Evolutionary conservation across 2,329 filamentous ascomycete species (phyloP).

Genomic region (Clarireedia homoeocarpa): DNA sequence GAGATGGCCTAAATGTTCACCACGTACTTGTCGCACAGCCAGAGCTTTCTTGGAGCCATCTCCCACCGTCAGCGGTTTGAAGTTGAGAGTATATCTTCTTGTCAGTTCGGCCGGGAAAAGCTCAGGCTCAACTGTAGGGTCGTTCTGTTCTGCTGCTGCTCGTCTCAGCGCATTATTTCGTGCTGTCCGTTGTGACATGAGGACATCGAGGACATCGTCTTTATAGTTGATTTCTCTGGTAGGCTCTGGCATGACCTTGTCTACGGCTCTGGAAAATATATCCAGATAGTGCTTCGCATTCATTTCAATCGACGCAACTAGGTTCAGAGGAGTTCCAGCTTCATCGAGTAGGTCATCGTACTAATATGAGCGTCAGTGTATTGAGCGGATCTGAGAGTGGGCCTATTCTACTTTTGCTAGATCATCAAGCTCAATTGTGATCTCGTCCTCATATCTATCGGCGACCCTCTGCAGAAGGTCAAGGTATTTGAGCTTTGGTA

Average conservation of each 20-base stretch:
- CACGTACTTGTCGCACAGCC: constrained; percentile 87
- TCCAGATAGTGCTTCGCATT: constrained; percentile 97
- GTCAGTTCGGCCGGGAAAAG: constrained; percentile 90
- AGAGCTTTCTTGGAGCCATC: constrained; percentile 58
- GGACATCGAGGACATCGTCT: constrained; percentile 92
- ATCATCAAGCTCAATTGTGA: constrained; percentile 86
- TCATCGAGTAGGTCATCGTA: constrained; percentile 68
- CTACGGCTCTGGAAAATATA: constrained; percentile 78
- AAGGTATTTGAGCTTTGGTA: constrained; percentile 78
- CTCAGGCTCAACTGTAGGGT: constrained; percentile 55
- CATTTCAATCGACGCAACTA: constrained; percentile 77
- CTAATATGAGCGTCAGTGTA: constrained; percentile 26
- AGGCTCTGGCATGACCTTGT: constrained; percentile 75
- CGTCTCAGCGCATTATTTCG: constrained; percentile 72
- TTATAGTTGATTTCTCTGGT: constrained; percentile 82
- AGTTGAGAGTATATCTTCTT: constrained; percentile 88
- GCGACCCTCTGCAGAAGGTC: constrained; percentile 80
- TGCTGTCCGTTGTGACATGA: constrained; percentile 84
- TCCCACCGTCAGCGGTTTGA: constrained; percentile 75
- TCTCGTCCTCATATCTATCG: constrained; percentile 67
- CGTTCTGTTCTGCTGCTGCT: constrained; percentile 56
- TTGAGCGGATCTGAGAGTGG: constrained; percentile 32
- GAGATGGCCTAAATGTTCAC: constrained; percentile 84
- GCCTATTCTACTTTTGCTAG: constrained; percentile 51
- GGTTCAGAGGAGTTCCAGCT: constrained; percentile 45